These are phyloP conservation scores for Lotmaria passim DNA, from an alignment of 208 protist species.

Conservation along the genomic window DNA sequence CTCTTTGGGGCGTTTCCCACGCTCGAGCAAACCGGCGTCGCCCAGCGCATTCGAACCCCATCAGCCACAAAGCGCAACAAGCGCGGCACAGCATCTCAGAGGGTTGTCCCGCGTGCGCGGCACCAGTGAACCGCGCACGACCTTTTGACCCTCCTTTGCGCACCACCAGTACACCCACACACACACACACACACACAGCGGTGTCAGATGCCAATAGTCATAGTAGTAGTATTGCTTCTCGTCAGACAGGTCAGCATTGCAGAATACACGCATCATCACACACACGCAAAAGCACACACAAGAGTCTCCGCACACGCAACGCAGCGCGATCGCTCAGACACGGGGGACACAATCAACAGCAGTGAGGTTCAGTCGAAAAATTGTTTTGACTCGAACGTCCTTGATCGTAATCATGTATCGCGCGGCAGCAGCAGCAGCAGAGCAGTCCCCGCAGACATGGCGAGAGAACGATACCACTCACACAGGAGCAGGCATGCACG, in stretches of 20 bases:
- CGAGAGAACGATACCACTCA: neutral
- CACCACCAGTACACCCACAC: neutral
- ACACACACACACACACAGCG: neutral
- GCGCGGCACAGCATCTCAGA: slow-evolving; percentile 7
- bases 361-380: slow-evolving; percentile 20
- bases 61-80: neutral
- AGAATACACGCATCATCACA: slow-evolving; percentile 40
- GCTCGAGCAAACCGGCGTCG: slow-evolving; percentile 35
- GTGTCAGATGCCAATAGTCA: slow-evolving; percentile 46
- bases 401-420: slow-evolving; percentile 36
- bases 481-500: slow-evolving; percentile 19
- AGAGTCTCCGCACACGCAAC: neutral
- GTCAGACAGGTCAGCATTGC: slow-evolving; percentile 30
- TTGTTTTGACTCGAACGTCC: slow-evolving; percentile 41
- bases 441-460: too few species aligned
- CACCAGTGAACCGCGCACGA: slow-evolving; percentile 19
- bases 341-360: slow-evolving; percentile 42
- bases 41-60: slow-evolving; percentile 62
- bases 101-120: slow-evolving; percentile 20
- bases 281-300: slow-evolving; percentile 14
- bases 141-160: slow-evolving; percentile 9
- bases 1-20: slow-evolving; percentile 70
- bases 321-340: slow-evolving; percentile 35
- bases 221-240: slow-evolving; percentile 35
- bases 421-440: neutral